These are phyloP conservation scores for Triangularia setosa DNA, from an alignment of 2,329 filamentous ascomycete species.

Conservation along the genomic window DNA sequence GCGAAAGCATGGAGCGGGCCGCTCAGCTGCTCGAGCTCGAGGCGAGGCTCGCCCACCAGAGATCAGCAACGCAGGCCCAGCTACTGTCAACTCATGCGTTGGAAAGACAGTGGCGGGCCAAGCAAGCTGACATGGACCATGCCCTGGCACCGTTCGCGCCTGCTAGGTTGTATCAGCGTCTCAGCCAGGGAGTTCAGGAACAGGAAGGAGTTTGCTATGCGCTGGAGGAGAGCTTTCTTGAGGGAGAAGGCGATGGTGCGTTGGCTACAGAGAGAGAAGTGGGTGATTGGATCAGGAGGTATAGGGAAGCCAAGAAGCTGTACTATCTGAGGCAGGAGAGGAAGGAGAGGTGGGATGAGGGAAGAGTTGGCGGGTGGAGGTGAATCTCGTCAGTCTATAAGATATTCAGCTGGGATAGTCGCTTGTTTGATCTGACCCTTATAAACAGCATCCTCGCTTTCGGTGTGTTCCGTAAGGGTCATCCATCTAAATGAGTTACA, in stretches of 20 bases:
- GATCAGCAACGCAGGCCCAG: constrained; percentile 71
- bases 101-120: constrained; percentile 87
- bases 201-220: constrained; percentile 77
- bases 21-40: constrained; percentile 59
- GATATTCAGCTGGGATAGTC: background rate
- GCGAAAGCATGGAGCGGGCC: constrained; percentile 69
- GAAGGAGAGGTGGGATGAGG: constrained; percentile 93
- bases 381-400: constrained; percentile 37
- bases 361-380: constrained; percentile 90
- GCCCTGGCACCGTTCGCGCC: constrained; percentile 82
- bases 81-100: constrained; percentile 79
- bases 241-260: constrained; percentile 47
- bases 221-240: constrained; percentile 89
- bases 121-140: constrained; percentile 83
- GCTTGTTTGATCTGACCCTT: background rate
- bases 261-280: constrained; percentile 75
- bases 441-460: background rate
- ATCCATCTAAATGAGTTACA: background rate
- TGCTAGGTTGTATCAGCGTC: constrained; percentile 76
- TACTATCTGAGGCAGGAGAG: constrained; percentile 80
- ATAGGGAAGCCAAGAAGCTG: constrained; percentile 74
- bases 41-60: constrained; percentile 52
- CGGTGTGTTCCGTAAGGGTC: background rate
- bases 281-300: constrained; percentile 76
- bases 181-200: constrained; percentile 73